Evolutionary conservation across 2,329 filamentous ascomycete genomes (phyloP).

Genomic region (Trichoderma endophyticum): DNA sequence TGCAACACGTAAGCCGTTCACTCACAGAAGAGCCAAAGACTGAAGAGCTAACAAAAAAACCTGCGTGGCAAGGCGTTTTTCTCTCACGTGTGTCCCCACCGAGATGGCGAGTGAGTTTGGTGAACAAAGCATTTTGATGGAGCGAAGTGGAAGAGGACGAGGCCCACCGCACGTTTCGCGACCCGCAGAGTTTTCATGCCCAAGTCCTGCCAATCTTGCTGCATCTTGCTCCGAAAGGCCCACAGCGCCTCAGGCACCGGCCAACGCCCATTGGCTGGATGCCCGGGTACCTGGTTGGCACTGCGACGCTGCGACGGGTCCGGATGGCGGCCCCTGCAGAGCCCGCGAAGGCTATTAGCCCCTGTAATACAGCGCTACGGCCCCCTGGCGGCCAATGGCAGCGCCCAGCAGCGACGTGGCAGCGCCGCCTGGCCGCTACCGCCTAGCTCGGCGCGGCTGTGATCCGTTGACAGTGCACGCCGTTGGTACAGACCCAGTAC

Average conservation of each 20-base stretch:
- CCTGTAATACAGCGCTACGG: conserved; percentile 16
- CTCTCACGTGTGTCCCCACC: conserved; percentile 1
- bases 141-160: neutral
- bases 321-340: conserved; percentile 17
- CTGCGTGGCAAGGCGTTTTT: conserved; percentile 9
- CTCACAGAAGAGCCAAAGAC: neutral
- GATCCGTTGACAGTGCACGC: conserved; percentile 8
- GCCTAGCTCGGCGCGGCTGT: conserved; percentile 13
- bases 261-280: conserved; percentile 27
- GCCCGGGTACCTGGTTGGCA: conserved; percentile 28
- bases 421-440: neutral
- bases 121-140: neutral
- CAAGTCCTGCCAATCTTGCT: neutral
- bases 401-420: conserved; percentile 13
- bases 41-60: neutral
- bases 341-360: conserved; percentile 13
- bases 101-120: conserved; percentile 10
- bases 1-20: neutral
- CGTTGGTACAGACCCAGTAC: neutral
- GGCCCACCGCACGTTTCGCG: conserved; percentile 13
- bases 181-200: neutral
- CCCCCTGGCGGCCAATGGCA: conserved; percentile 11
- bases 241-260: conserved; percentile 26
- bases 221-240: neutral
- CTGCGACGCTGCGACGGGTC: conserved; percentile 20